Evolutionary conservation across 805 yeast species (phyloP).

Genomic region (Saccharomycopsis capsularis): DNA sequence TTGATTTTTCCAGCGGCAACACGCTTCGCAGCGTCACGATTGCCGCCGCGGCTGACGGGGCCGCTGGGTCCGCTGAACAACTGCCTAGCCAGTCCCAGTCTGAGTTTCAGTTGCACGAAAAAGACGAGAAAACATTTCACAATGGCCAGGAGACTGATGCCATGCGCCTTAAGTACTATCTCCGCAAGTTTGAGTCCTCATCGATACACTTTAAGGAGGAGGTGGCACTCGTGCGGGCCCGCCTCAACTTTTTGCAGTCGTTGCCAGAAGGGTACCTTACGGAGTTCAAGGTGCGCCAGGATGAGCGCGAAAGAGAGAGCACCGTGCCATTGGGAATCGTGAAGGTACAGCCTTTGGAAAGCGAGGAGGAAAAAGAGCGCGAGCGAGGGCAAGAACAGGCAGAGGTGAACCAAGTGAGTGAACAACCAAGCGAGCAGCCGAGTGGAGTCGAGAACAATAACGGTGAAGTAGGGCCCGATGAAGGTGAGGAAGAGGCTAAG

Average conservation of each 20-base stretch:
- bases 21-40: conserved; percentile 16
- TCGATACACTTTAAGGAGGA: conserved; percentile 5
- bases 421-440: not conserved
- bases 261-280: too few relatives aligned
- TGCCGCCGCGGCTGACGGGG: conserved; percentile 22
- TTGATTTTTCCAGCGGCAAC: conserved; percentile 23
- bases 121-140: conserved; percentile 18
- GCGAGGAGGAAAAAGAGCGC: not conserved
- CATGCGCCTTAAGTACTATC: conserved; percentile 33
- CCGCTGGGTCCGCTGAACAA: conserved; percentile 25
- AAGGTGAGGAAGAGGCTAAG: not conserved
- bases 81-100: too few relatives aligned
- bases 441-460: not conserved
- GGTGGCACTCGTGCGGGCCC: not conserved
- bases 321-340: not conserved
- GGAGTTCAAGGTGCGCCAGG: too few relatives aligned
- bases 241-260: not conserved
- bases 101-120: too few relatives aligned
- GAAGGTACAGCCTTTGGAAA: not conserved
- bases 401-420: not conserved
- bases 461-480: not conserved
- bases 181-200: conserved; percentile 40
- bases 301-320: too few relatives aligned
- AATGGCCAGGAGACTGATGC: conserved; percentile 25
- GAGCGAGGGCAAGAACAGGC: not conserved